Evolutionary conservation across 768 basidiomycete genomes (phyloP), one percentile per base, ranked within the genome.

Genomic region (Vishniacozyma victoriae): DNA sequence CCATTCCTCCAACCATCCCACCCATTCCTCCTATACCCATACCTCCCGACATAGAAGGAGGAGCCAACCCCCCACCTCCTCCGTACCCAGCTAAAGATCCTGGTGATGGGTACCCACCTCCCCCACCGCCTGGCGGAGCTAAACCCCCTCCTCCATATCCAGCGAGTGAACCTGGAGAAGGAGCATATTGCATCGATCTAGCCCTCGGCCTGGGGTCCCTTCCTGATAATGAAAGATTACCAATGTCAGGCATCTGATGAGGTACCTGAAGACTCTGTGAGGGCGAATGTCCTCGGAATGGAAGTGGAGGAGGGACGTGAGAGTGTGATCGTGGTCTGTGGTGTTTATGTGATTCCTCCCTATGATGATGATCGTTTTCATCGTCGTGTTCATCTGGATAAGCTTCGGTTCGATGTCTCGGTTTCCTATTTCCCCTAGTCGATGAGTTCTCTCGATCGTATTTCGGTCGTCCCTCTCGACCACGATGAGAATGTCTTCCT

Each of bases 271-370:
- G 43, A 48, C 13, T 41, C 7, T 9, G 31, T 33, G 31, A 11
- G 20, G 39, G 25, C n/a, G 4, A 14, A 26, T 38, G 46, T 23
- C 25, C 44, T 18, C 40, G 44, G 3, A 24, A 43, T 20, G 50
- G 36, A 27, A 27, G 39, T 18, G 48, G 54, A 46, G 25, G 43
- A 36, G 49, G 50, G 33, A 48, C 35, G 24, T 48, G 37, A 3
- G 55, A 50, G 14, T 44, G 29, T 2, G 56, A 53, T n/a, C 55
- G 27, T 29, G 49, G 54, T 35, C 46, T n/a, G n/a, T n/a, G n/a
- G n/a, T n/a, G n/a, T n/a, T n/a, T n/a, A n/a, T n/a, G n/a, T n/a
- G n/a, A n/a, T n/a, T n/a, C n/a, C n/a, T n/a, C n/a, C n/a, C n/a
- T n/a, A n/a, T n/a, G 54, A 38, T 53, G 51, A 35, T 49, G 51